Percentiles rank a stretch among this genome's conserved stretches.
These are phyloP conservation scores for Fusarium circinatum DNA, from an alignment of 2,329 filamentous ascomycete species.

Conservation along the genomic window DNA sequence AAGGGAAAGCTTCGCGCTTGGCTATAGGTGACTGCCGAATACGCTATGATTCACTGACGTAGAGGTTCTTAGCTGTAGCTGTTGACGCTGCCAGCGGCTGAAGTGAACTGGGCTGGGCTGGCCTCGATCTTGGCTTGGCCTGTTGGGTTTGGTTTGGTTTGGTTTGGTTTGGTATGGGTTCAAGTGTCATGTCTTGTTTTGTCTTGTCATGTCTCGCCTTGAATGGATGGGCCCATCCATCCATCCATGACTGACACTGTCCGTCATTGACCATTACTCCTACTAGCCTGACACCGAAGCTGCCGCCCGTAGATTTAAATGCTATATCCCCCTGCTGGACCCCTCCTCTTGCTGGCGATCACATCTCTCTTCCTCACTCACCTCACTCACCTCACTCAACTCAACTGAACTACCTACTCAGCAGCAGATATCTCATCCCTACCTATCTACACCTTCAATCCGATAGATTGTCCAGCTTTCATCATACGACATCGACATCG, in stretches of 20 bases:
- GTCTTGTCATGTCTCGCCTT: conserved; percentile 2
- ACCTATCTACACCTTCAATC: neutral
- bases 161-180: neutral
- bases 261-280: conserved; percentile 1
- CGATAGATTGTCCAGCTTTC: neutral
- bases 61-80: conserved; percentile 3
- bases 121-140: conserved; percentile 19
- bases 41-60: conserved; percentile 32
- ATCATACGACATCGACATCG: neutral
- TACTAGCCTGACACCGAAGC: conserved; percentile 23
- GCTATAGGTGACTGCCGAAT: conserved; percentile 28
- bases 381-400: neutral
- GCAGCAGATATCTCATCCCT: neutral
- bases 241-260: conserved; percentile 17
- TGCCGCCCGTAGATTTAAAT: conserved; percentile 25
- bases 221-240: conserved; percentile 13
- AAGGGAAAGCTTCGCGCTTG: conserved; percentile 34
- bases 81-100: neutral
- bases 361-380: neutral
- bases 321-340: conserved; percentile 24
- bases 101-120: neutral
- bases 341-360: neutral
- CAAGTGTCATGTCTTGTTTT: neutral
- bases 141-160: neutral
- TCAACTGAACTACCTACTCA: neutral